Evolutionary conservation across 2,329 filamentous ascomycete genomes (phyloP).

Genomic region (Botrytis fabae): DNA sequence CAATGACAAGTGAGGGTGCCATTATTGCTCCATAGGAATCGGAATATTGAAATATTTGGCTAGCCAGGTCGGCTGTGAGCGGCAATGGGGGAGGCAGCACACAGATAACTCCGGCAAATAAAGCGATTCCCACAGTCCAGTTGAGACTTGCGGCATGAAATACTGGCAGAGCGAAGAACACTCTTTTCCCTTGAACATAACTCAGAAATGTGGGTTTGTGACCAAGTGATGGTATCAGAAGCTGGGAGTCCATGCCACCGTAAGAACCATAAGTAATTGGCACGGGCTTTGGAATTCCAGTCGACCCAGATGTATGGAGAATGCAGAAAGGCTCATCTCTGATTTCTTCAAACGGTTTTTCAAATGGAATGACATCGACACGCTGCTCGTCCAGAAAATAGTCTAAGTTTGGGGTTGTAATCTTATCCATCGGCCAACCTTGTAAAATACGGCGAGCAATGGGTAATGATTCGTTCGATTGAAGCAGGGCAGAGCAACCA

Average conservation of each 20-base stretch:
- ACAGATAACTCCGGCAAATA: constrained; percentile 15
- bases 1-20: constrained; percentile 1
- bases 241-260: constrained; percentile 14
- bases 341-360: constrained; percentile 41
- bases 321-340: constrained; percentile 43
- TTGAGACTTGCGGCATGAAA: constrained; percentile 20
- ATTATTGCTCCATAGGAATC: constrained; percentile 4
- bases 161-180: constrained; percentile 9
- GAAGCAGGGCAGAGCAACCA: not conserved
- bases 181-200: constrained; percentile 12
- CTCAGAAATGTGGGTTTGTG: constrained; percentile 15
- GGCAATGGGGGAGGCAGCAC: constrained; percentile 5
- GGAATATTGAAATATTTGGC: constrained; percentile 1
- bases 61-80: constrained; percentile 12
- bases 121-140: constrained; percentile 7
- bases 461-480: constrained; percentile 2
- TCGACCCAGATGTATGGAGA: constrained; percentile 47
- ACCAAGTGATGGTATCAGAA: constrained; percentile 3
- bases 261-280: constrained; percentile 39
- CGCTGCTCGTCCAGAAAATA: constrained; percentile 7
- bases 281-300: constrained; percentile 46
- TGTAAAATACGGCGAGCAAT: constrained; percentile 3
- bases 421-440: not conserved
- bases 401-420: not conserved
- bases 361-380: constrained; percentile 31